Evolutionary conservation across 1,284 basidiomycete genomes (phyloP).

Genomic region (Erythrobasidium hasegawianum): DNA sequence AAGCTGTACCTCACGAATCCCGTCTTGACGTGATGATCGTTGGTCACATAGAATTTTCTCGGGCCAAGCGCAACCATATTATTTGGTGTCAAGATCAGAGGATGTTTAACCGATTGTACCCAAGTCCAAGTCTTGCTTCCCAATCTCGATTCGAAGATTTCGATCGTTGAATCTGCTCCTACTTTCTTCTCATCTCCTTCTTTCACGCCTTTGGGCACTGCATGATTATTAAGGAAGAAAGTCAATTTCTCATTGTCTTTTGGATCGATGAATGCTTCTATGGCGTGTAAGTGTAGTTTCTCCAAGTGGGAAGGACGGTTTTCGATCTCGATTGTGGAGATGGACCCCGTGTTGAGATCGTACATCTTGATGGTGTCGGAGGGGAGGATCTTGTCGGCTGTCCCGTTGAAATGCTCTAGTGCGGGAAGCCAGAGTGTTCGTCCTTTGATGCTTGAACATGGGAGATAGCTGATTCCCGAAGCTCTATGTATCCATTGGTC

Average conservation of each 20-base stretch:
- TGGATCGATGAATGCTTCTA: conserved; percentile 63
- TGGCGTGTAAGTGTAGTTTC: conserved; percentile 61
- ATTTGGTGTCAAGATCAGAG: conserved; percentile 63
- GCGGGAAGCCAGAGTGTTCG: conserved; percentile 60
- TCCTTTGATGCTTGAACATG: conserved; percentile 60
- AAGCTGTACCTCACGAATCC: conserved; percentile 57
- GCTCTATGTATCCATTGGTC: conserved; percentile 44
- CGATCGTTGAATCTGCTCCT: conserved; percentile 67
- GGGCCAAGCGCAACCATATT: conserved; percentile 64
- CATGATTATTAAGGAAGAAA: conserved; percentile 67
- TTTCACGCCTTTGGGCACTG: conserved; percentile 51
- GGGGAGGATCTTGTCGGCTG: conserved; percentile 34
- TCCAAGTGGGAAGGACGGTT: conserved; percentile 53
- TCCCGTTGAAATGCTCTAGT: conserved; percentile 46
- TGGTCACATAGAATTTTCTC: conserved; percentile 63
- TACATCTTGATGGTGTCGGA: conserved; percentile 62
- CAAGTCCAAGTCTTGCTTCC: conserved; percentile 56
- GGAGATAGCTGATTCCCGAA: conserved; percentile 63
- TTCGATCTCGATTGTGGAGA: conserved; percentile 55
- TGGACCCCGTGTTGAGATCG: conserved; percentile 54
- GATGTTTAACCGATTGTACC: conserved; percentile 59
- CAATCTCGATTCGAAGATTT: conserved; percentile 61
- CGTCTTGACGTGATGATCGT: conserved; percentile 58
- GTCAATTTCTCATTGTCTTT: conserved; percentile 57
- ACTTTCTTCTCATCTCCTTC: conserved; percentile 50